Conservation (phyloP, 176 grass and related monocot genomes). For the Oryza australiensis region DNA sequence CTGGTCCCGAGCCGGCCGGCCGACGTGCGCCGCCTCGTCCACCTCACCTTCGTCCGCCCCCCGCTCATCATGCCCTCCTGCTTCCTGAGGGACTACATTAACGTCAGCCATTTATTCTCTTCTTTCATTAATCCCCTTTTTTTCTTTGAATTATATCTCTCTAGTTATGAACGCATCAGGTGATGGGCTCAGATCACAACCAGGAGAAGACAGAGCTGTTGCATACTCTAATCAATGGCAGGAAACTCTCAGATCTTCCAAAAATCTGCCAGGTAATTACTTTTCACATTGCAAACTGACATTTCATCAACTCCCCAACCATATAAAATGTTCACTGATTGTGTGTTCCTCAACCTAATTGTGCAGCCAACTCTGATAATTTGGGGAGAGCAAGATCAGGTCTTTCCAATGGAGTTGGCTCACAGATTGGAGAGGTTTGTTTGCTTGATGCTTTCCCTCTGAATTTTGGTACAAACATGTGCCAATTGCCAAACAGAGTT, state of each 20-base stretch:
- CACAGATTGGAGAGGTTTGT: slow-evolving; percentile 76
- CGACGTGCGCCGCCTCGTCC: slow-evolving; percentile 62
- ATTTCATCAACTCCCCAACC: not conserved
- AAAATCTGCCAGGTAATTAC: slow-evolving; percentile 66
- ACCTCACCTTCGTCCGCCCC: slow-evolving; percentile 66
- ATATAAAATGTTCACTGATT: not conserved
- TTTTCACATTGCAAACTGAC: not conserved
- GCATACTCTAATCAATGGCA: slow-evolving; percentile 52
- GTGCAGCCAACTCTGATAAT: slow-evolving; percentile 71
- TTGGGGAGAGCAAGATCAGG: slow-evolving; percentile 82
- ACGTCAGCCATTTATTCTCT: slow-evolving; percentile 8
- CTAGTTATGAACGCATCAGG: slow-evolving; percentile 18
- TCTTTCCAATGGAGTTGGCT: slow-evolving; percentile 87
- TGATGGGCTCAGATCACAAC: slow-evolving; percentile 73
- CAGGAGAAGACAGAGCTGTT: slow-evolving; percentile 75
- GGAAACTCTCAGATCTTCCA: slow-evolving; percentile 75
- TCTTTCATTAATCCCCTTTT: not conserved
- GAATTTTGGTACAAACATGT: not conserved
- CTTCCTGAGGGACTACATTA: slow-evolving; percentile 77
- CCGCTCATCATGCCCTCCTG: slow-evolving; percentile 72
- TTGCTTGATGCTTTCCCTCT: not conserved
- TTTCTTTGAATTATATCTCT: not conserved
- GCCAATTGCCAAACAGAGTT: not conserved
- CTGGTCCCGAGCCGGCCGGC: slow-evolving; percentile 61
- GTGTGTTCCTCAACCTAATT: not conserved